Conservation (phyloP, 345 rosid species). For the Mallotus nudiflorus region DNA sequence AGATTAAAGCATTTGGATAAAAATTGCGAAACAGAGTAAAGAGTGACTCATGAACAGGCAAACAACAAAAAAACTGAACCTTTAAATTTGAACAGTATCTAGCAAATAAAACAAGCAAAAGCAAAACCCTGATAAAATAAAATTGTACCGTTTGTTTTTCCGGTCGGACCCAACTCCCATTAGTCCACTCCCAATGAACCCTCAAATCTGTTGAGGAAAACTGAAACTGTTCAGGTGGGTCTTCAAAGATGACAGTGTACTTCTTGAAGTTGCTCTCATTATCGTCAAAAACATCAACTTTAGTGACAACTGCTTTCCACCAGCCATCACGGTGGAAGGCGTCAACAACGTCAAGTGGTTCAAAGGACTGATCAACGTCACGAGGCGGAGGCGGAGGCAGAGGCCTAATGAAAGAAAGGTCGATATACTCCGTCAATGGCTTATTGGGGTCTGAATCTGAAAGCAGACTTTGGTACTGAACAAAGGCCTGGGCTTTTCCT, state of each 20-base stretch:
- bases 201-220: conserved; percentile 19
- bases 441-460: too few species aligned
- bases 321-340: conserved; percentile 8
- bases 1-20: too few species aligned
- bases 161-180: conserved; percentile 21
- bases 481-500: too few species aligned
- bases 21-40: too few species aligned
- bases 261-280: neutral
- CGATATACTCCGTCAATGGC: too few species aligned
- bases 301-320: conserved; percentile 2
- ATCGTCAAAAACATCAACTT: neutral
- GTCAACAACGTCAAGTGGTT: neutral
- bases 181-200: conserved; percentile 22
- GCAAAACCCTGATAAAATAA: neutral
- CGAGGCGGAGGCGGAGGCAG: too few species aligned
- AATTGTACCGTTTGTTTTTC: conserved; percentile 9
- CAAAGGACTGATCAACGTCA: too few species aligned
- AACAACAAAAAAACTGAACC: neutral
- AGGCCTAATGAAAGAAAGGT: too few species aligned
- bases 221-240: conserved; percentile 20
- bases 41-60: neutral
- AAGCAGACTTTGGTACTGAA: too few species aligned
- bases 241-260: conserved; percentile 17
- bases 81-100: neutral
- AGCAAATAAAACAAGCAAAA: neutral